These are phyloP conservation scores for Dendrocalamus latiflorus DNA, from an alignment of 202 grass and related monocot genomes.

Conservation along the genomic window DNA sequence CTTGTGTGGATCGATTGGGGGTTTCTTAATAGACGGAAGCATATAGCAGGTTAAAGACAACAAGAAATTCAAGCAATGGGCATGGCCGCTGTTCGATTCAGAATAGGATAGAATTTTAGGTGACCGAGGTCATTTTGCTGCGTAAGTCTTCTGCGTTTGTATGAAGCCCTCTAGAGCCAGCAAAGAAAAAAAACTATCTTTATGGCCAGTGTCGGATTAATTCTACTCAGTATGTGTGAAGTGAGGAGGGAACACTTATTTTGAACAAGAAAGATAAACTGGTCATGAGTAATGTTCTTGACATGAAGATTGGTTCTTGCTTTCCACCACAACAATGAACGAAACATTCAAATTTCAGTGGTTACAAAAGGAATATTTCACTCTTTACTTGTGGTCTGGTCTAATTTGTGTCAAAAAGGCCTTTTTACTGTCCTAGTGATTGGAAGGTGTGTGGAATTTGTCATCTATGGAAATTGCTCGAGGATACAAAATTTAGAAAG, in stretches of 20 bases:
- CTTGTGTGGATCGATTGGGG: not conserved
- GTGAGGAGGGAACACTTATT: not conserved
- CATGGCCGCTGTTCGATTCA: not conserved
- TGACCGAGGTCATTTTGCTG: not conserved
- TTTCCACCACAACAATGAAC: not conserved
- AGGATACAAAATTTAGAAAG: not conserved
- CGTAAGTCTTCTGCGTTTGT: not conserved
- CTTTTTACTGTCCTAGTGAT: not conserved
- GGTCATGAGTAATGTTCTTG: not conserved
- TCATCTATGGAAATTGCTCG: not conserved
- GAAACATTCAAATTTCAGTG: not conserved
- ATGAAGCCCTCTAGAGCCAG: not conserved
- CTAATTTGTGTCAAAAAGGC: not conserved
- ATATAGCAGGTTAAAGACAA: not conserved
- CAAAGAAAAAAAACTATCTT: no score
- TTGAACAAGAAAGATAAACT: not conserved
- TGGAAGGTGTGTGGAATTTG: not conserved
- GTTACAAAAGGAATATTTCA: not conserved
- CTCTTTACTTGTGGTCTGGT: not conserved
- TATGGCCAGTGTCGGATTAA: not conserved
- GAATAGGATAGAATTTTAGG: conserved; percentile 2
- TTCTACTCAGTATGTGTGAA: not conserved
- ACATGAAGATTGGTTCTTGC: not conserved
- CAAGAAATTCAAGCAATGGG: not conserved
- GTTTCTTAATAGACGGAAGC: not conserved